Evolutionary conservation across 2,329 filamentous ascomycete species (phyloP).

Genomic region (Diplodia seriata): DNA sequence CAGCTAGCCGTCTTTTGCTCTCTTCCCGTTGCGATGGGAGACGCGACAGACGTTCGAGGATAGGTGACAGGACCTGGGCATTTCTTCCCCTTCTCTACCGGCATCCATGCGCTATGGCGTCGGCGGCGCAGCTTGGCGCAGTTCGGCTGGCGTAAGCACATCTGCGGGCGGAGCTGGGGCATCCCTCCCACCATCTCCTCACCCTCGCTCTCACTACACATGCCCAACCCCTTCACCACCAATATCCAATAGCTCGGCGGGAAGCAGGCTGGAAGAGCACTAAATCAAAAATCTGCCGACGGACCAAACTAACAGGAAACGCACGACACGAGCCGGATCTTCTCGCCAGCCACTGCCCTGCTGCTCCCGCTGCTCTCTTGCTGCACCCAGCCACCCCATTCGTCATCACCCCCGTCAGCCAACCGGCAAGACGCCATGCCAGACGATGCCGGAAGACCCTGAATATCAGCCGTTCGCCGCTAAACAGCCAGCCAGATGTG

Average conservation of each 20-base stretch:
- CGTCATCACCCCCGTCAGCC: background rate
- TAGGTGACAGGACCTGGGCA: background rate
- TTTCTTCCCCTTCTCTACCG: background rate
- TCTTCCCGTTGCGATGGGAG: background rate
- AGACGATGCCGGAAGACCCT: background rate
- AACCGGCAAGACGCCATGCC: background rate
- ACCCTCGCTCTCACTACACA: background rate
- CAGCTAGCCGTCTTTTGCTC: background rate
- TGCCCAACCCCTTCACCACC: background rate
- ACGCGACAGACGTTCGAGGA: background rate
- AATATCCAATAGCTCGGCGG: background rate
- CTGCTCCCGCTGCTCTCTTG: background rate
- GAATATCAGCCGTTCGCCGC: constrained; percentile 1
- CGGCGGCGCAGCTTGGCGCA: constrained; percentile 25
- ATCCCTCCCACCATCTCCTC: constrained; percentile 1
- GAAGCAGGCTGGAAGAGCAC: background rate
- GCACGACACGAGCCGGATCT: background rate
- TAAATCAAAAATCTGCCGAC: background rate
- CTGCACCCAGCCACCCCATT: background rate
- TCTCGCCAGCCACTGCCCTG: background rate
- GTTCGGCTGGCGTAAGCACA: constrained; percentile 23
- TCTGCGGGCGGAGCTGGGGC: background rate
- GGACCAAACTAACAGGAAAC: background rate
- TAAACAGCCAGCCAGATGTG: background rate
- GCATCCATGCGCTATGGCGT: constrained; percentile 24